Conservation (phyloP, 2,329 filamentous ascomycete genomes). For the Mycocentrospora acerina region DNA sequence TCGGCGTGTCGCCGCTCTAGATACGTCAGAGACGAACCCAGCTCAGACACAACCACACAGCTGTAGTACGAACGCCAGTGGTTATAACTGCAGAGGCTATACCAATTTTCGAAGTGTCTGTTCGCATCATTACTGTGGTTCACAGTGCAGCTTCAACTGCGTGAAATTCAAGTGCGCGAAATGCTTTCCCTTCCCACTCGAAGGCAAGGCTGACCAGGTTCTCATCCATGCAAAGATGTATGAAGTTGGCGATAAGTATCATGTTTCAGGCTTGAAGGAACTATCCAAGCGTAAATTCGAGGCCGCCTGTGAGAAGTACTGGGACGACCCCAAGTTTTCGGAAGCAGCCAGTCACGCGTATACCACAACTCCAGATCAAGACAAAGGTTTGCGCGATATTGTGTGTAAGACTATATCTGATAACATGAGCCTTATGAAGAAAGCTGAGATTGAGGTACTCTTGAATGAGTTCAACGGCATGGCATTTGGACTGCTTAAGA, state of each 20-base stretch:
- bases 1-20: too few species aligned
- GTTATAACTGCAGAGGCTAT: too few species aligned
- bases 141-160: not conserved
- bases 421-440: constrained; percentile 13
- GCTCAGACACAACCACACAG: too few species aligned
- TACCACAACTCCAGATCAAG: constrained; percentile 22
- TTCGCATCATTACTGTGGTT: not conserved
- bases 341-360: constrained; percentile 26
- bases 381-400: constrained; percentile 34
- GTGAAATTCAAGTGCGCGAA: not conserved
- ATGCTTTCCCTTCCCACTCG: not conserved
- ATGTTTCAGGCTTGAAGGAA: not conserved
- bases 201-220: too few species aligned
- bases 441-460: constrained; percentile 7
- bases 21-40: too few species aligned
- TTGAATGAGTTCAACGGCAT: constrained; percentile 9
- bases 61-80: too few species aligned
- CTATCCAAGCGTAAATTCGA: constrained; percentile 3
- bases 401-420: constrained; percentile 25
- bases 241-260: too few species aligned
- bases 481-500: not conserved
- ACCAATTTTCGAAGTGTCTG: too few species aligned
- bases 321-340: constrained; percentile 23
- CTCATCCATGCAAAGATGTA: too few species aligned
- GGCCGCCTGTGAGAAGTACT: constrained; percentile 6